Evolutionary conservation across 2,329 filamentous ascomycete species (phyloP).

Genomic region (Daldinia eschscholtzii): DNA sequence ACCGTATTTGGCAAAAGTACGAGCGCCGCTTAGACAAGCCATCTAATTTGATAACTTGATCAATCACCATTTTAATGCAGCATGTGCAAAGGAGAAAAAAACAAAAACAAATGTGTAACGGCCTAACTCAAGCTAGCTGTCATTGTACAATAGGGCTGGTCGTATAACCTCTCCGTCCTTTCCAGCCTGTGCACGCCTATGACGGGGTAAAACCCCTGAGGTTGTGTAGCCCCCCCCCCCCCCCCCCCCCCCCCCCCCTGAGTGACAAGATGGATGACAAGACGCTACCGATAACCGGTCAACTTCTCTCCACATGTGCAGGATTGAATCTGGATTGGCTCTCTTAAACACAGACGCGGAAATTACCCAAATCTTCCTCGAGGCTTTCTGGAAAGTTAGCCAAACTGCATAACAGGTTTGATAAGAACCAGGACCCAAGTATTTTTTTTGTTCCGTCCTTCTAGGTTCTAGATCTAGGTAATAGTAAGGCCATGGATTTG

Average conservation of each 20-base stretch:
- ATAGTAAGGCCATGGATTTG: constrained; percentile 25
- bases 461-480: constrained; percentile 25
- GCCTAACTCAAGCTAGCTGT: neutral
- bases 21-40: constrained; percentile 36
- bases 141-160: constrained; percentile 14
- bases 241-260: constrained; percentile 16
- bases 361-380: constrained; percentile 33
- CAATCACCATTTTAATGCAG: constrained; percentile 7
- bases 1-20: constrained; percentile 32
- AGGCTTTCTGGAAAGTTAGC: constrained; percentile 36
- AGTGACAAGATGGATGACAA: constrained; percentile 7
- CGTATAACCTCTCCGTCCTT: constrained; percentile 2
- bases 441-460: constrained; percentile 19
- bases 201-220: constrained; percentile 27
- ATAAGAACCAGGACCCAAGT: constrained; percentile 18
- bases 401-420: constrained; percentile 16
- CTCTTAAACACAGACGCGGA: constrained; percentile 22
- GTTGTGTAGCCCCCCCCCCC: constrained; percentile 14
- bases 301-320: constrained; percentile 18
- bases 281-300: constrained; percentile 23
- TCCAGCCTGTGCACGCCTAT: neutral
- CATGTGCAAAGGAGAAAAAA: neutral
- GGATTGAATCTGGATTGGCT: constrained; percentile 40
- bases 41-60: constrained; percentile 23
- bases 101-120: neutral